A percentile compares a stretch with the other conserved stretches of the same genome.
These are phyloP conservation scores for Maudiozyma serrabonitensis DNA, from an alignment of 805 yeast species.

Conservation along the genomic window DNA sequence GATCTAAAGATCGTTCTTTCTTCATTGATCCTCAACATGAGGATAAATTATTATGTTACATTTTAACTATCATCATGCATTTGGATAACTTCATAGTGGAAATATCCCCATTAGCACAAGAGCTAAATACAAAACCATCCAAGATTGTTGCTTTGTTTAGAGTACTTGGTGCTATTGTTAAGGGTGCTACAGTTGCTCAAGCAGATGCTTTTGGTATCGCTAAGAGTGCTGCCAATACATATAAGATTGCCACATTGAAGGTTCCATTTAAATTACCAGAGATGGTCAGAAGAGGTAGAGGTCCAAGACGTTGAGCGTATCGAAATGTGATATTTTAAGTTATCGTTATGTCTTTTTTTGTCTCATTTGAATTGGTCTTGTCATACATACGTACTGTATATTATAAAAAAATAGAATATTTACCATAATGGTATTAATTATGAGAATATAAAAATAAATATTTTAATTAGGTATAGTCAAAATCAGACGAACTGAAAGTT, in stretches of 20 bases:
- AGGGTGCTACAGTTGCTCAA: constrained; percentile 61
- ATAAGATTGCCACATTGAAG: constrained; percentile 72
- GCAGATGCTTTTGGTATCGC: constrained; percentile 66
- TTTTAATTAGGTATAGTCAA: too few species aligned
- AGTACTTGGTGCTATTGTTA: constrained; percentile 74
- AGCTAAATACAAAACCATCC: constrained; percentile 71
- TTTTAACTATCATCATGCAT: constrained; percentile 63
- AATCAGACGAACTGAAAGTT: too few species aligned
- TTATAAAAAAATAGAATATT: neutral
- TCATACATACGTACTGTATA: neutral
- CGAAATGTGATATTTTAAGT: neutral
- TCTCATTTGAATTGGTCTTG: neutral
- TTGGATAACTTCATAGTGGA: constrained; percentile 68
- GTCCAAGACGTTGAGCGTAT: constrained; percentile 15
- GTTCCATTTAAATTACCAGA: constrained; percentile 90
- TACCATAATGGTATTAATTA: neutral
- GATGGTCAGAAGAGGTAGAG: constrained; percentile 56
- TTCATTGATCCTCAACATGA: constrained; percentile 80
- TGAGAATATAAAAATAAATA: too few species aligned
- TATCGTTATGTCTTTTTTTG: neutral
- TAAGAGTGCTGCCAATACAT: constrained; percentile 46
- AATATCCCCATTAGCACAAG: constrained; percentile 73
- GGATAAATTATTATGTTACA: constrained; percentile 74
- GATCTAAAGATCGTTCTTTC: constrained; percentile 66
- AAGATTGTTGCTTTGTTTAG: constrained; percentile 58